A percentile compares a stretch with the other conserved stretches of the same genome.
Evolutionary conservation across 1,284 basidiomycete genomes (phyloP).

Genomic region (Bondarzewia mesenterica): DNA sequence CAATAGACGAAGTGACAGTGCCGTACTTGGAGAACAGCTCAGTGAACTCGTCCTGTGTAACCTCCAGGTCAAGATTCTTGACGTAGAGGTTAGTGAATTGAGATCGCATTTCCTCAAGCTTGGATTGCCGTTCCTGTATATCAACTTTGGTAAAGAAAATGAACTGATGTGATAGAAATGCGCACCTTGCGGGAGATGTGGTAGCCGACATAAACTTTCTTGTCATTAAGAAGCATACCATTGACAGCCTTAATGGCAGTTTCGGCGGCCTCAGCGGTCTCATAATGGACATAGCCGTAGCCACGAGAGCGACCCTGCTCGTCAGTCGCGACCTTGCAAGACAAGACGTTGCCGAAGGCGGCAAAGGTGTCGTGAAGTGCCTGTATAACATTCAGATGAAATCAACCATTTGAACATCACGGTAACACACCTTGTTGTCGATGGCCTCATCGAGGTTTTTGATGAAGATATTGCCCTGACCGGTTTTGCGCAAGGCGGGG

Average conservation of each 20-base stretch:
- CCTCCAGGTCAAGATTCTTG: constrained; percentile 91
- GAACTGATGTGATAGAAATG: constrained; percentile 4
- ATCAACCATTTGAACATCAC: not conserved
- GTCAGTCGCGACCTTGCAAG: constrained; percentile 98
- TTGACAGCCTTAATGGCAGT: constrained; percentile 98
- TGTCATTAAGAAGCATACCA: constrained; percentile 99
- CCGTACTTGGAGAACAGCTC: constrained; percentile 80
- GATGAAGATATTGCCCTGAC: constrained; percentile 99
- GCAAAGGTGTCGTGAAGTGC: constrained; percentile 99
- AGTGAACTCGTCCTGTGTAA: constrained; percentile 84
- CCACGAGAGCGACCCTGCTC: constrained; percentile 90
- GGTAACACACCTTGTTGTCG: constrained; percentile 84
- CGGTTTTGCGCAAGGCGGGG: constrained; percentile 97
- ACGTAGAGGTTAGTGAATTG: constrained; percentile 98
- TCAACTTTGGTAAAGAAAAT: not conserved
- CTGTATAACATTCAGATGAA: constrained; percentile 25
- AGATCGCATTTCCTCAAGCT: constrained; percentile 95
- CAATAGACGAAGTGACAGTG: constrained; percentile 81
- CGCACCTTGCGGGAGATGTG: constrained; percentile 94
- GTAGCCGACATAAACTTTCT: constrained; percentile 97
- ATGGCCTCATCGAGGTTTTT: constrained; percentile 99
- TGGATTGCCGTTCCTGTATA: constrained; percentile 85
- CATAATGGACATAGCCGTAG: constrained; percentile 99
- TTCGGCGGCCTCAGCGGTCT: constrained; percentile 94
- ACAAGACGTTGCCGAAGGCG: constrained; percentile 97